Evolutionary conservation across 768 basidiomycete genomes (phyloP), one percentile per base, ranked within the genome.

Genomic region (Rhizopogon vinicolor): DNA sequence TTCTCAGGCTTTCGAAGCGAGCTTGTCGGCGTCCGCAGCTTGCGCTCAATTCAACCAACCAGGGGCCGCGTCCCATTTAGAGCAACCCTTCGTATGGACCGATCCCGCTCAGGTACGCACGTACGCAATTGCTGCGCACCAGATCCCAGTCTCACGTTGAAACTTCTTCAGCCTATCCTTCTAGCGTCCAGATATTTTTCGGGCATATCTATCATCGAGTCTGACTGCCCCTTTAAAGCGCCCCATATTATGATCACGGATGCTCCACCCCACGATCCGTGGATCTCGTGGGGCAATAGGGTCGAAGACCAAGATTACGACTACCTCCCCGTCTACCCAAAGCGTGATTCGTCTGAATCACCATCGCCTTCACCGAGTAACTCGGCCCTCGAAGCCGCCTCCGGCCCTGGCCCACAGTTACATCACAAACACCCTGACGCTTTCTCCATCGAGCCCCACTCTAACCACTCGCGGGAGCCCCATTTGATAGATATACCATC

Each of bases 81-180:
- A 81, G 51, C 65, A 62, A 43, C 68, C 73, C 6, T 82, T 74
- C 62, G 54, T 56, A 41, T 85, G 82, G 82, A 66, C 65, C 28
- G 82, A 85, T 64, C 76, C 79, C 44, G 82, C 78, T 31, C 74
- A 78, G 68, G 81, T 80, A 64, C 61, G 68, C 58, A 44, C 41
- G 22, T 25, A 50, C 46, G 53, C 31, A 13, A 18, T 55, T 40
- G 19, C 28, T 10, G 31, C 9, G 22, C 19, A 39, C 10, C 13
- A 51, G 45, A 31, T 29, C 33, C 18, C 43, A 8, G 5, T 7
- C 49, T 40, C 10, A 55, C 22, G 28, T 22, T 37, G 8, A 53
- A 29, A 22, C 18, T 42, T 33, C n/a, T 28, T 13, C 48, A 74
- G 73, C 72, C 75, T 54, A 59, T 78, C 19, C 68, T 78, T 10